A percentile compares a stretch with the other conserved stretches of the same genome.
Evolutionary conservation across 257 asterid species (phyloP).

Genomic region (Primulina eburnea): DNA sequence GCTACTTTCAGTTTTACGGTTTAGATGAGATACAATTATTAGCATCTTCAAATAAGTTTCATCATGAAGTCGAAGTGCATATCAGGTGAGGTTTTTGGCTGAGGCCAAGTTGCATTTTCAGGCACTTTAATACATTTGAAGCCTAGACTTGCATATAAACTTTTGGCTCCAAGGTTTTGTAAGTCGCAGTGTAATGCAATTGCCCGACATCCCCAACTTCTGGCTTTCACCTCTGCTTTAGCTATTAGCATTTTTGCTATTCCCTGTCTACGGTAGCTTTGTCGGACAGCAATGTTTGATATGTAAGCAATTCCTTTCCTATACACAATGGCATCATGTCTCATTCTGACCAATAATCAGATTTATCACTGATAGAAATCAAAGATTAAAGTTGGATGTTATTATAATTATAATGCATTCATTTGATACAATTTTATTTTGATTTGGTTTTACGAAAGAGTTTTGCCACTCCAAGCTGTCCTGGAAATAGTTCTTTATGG

Average conservation of each 20-base stretch:
- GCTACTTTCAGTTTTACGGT: not conserved
- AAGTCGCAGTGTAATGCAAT: constrained; percentile 78
- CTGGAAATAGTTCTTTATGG: not conserved
- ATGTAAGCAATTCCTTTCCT: constrained; percentile 86
- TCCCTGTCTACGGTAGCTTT: constrained; percentile 66
- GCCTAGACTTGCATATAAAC: constrained; percentile 59
- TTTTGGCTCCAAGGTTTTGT: constrained; percentile 65
- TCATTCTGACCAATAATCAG: not conserved
- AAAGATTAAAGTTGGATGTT: no score
- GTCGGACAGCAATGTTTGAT: constrained; percentile 87
- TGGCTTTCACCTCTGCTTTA: constrained; percentile 77
- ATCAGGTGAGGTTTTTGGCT: constrained; percentile 66
- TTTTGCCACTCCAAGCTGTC: no score
- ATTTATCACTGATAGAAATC: not conserved
- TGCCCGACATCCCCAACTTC: constrained; percentile 84
- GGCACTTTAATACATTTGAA: constrained; percentile 62
- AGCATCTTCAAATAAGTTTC: constrained; percentile 49
- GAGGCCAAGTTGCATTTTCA: constrained; percentile 86
- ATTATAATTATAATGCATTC: no score
- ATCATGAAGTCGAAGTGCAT: constrained; percentile 76
- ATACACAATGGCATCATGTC: constrained; percentile 19
- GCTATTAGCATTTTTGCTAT: constrained; percentile 64
- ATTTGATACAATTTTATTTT: no score
- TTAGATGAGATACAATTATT: no score
- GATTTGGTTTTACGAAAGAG: not conserved